phyloP scores from a whole-genome alignment of 2,329 filamentous ascomycete genomes.

The Diplocarpon mali region DNA sequence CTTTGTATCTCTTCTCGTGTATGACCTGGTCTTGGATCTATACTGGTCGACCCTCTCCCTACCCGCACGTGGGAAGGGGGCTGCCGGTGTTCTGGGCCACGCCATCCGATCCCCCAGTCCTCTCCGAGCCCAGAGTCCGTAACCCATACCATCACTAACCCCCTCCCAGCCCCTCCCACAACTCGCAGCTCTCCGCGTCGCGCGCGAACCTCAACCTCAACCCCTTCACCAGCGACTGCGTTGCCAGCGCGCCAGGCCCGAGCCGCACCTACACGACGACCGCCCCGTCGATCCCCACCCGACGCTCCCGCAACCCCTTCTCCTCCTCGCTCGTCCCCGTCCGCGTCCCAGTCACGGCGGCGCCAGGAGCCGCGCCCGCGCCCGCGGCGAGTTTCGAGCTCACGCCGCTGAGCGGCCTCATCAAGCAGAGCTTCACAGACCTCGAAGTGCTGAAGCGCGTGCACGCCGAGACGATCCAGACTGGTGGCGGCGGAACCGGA shows the following conservation, averaged over 20 bases:
- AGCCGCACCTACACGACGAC: neutral
- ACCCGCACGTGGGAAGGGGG: too few species aligned
- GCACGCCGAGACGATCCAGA: neutral
- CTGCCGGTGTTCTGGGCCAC: too few species aligned
- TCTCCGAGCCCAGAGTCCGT: too few species aligned
- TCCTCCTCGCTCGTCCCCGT: neutral
- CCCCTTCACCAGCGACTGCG: neutral
- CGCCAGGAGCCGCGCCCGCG: neutral
- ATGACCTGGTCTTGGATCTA: too few species aligned
- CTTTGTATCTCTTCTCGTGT: too few species aligned
- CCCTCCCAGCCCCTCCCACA: too few species aligned
- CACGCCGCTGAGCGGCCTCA: neutral
- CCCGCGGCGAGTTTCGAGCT: neutral
- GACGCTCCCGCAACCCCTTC: neutral
- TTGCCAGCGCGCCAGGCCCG: too few species aligned
- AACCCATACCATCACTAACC: too few species aligned
- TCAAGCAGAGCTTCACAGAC: constrained; percentile 4
- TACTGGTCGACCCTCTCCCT: too few species aligned
- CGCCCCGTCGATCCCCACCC: neutral
- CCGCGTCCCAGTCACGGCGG: neutral
- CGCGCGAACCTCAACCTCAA: too few species aligned
- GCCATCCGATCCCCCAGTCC: too few species aligned
- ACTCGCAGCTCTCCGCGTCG: too few species aligned
- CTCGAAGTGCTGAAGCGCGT: neutral
- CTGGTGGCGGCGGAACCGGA: neutral